Evolutionary conservation across 2,329 filamentous ascomycete species (phyloP).

Genomic region (Cercospora zeina): DNA sequence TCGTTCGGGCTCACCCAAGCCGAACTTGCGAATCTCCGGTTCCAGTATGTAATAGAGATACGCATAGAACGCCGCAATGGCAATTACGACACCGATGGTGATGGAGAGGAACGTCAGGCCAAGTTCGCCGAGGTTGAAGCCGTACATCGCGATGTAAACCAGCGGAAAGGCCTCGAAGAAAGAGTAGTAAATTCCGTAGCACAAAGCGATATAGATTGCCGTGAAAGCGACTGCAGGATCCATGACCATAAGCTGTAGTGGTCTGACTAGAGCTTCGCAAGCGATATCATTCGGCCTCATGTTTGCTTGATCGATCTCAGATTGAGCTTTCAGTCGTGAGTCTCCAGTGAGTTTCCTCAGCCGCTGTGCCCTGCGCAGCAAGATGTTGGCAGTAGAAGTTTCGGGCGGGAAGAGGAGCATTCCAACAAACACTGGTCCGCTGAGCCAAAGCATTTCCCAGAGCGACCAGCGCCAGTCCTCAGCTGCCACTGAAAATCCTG

Average conservation of each 20-base stretch:
- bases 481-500: conserved; percentile 60
- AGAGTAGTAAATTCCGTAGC: conserved; percentile 41
- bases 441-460: conserved; percentile 64
- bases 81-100: conserved; percentile 36
- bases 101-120: conserved; percentile 41
- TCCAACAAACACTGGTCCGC: conserved; percentile 59
- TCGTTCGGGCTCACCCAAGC: conserved; percentile 34
- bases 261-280: conserved; percentile 56
- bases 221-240: conserved; percentile 41
- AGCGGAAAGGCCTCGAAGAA: conserved; percentile 45
- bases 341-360: conserved; percentile 63
- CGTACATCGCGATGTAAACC: conserved; percentile 46
- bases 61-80: conserved; percentile 32
- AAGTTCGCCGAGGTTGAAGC: conserved; percentile 42
- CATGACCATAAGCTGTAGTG: conserved; percentile 37
- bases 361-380: conserved; percentile 61
- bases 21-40: conserved; percentile 31
- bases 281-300: conserved; percentile 53
- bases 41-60: conserved; percentile 35
- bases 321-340: conserved; percentile 58
- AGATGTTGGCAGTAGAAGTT: conserved; percentile 60
- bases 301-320: conserved; percentile 63
- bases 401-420: conserved; percentile 63
- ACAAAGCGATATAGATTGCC: conserved; percentile 38
- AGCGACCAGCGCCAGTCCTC: conserved; percentile 65